Percentiles rank a stretch among this genome's conserved stretches.
Evolutionary conservation across 352 stramenopile genomes (phyloP).

Genomic region (Globisporangium cylindrosporum): DNA sequence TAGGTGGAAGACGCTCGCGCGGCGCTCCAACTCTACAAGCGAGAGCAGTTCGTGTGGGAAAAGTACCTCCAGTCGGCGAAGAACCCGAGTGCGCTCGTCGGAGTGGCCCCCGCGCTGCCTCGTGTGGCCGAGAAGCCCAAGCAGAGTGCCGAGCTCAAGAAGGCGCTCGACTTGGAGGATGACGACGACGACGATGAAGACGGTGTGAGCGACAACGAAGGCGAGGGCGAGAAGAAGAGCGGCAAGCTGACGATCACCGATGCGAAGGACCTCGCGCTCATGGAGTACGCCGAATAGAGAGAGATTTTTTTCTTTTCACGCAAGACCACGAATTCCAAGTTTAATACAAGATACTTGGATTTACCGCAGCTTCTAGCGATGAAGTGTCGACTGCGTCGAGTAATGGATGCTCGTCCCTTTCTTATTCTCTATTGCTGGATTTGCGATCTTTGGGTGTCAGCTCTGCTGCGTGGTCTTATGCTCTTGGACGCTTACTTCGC

Average conservation of each 20-base stretch:
- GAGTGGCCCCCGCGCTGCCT: constrained; percentile 44
- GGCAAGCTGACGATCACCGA: constrained; percentile 39
- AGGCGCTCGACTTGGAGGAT: constrained; percentile 25
- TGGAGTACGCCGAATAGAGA: constrained; percentile 71
- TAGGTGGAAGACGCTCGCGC: constrained; percentile 79
- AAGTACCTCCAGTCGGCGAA: constrained; percentile 79
- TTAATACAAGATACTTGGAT: too few relatives aligned
- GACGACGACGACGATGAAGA: constrained; percentile 36
- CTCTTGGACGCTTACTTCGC: too few relatives aligned
- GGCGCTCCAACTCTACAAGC: constrained; percentile 77
- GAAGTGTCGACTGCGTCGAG: too few relatives aligned
- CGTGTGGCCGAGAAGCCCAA: constrained; percentile 26
- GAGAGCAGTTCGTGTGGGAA: constrained; percentile 81
- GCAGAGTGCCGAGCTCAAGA: constrained; percentile 21
- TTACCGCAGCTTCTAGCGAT: too few relatives aligned
- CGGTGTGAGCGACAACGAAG: constrained; percentile 22
- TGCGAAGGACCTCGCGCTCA: constrained; percentile 62
- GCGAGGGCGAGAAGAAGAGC: constrained; percentile 17
- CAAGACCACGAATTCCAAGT: too few relatives aligned
- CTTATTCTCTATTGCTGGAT: too few relatives aligned
- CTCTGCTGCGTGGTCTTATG: too few relatives aligned
- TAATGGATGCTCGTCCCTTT: too few relatives aligned
- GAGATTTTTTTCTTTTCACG: too few relatives aligned
- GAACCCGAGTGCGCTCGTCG: constrained; percentile 42
- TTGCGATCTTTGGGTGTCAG: too few relatives aligned